These are phyloP conservation scores for Auricularia sp. DNA, from an alignment of 768 basidiomycete genomes.

Conservation along the genomic window DNA sequence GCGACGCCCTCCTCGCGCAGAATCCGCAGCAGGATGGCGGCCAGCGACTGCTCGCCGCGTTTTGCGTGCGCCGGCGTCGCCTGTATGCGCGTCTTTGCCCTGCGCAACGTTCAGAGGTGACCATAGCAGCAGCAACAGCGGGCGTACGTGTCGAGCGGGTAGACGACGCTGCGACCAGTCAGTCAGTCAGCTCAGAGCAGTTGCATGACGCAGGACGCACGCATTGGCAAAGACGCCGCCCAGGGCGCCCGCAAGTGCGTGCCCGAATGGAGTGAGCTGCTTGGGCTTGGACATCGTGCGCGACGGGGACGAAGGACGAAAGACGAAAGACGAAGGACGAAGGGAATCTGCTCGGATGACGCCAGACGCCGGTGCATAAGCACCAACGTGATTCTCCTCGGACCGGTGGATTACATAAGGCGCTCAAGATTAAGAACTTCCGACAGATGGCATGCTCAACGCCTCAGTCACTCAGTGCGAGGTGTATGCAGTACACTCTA, in stretches of 20 bases:
- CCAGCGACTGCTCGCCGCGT: conserved; percentile 43
- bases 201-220: conserved; percentile 37
- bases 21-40: conserved; percentile 57
- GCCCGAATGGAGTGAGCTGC: conserved; percentile 73
- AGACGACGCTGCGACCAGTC: conserved; percentile 56
- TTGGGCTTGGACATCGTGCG: conserved; percentile 29
- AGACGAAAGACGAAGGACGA: neutral
- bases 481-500: no score
- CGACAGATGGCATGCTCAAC: no score
- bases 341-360: no score
- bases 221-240: conserved; percentile 91
- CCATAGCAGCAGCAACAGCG: neutral
- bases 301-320: conserved; percentile 2
- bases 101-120: conserved; percentile 20
- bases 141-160: conserved; percentile 88
- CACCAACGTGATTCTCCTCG: no score
- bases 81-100: conserved; percentile 92
- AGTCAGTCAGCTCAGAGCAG: neutral
- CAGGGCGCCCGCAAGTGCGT: conserved; percentile 85
- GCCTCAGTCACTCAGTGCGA: no score
- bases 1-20: conserved; percentile 69
- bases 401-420: no score
- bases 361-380: no score
- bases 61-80: conserved; percentile 52
- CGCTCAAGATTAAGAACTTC: no score